Evolutionary conservation across 352 stramenopile genomes (phyloP).

Genomic region (Pythium scleroteichum): DNA sequence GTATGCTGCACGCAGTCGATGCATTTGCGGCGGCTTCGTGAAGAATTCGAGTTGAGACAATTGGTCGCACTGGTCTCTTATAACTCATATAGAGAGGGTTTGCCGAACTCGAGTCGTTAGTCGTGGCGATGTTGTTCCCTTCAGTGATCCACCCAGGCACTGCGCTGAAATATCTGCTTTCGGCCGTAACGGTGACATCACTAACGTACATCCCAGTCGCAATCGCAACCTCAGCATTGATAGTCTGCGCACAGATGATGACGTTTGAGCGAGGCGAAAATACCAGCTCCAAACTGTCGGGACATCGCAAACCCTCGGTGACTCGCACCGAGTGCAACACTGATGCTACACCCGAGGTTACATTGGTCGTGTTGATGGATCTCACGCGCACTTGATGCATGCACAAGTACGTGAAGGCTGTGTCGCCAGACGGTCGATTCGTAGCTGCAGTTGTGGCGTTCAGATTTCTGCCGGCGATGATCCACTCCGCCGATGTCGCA

Average conservation of each 20-base stretch:
- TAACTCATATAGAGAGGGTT: conserved; percentile 5
- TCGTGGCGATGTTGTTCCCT: background rate
- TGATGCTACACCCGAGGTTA: background rate
- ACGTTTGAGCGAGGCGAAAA: conserved; percentile 1
- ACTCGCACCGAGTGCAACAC: conserved; percentile 20
- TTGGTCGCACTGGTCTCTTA: conserved; percentile 20
- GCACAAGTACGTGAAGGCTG: conserved; percentile 13
- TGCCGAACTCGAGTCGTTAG: background rate
- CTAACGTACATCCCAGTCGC: conserved; percentile 18
- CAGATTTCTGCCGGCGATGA: conserved; percentile 20
- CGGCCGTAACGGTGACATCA: conserved; percentile 1
- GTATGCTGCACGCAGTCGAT: background rate
- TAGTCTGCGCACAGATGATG: conserved; percentile 5
- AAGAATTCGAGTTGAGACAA: background rate
- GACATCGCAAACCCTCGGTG: background rate
- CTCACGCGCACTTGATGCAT: conserved; percentile 10
- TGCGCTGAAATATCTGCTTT: background rate
- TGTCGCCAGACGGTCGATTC: background rate
- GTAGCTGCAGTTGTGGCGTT: conserved; percentile 4
- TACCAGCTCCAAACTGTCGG: background rate
- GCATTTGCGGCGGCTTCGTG: background rate
- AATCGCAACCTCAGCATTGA: background rate
- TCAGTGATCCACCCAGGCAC: conserved; percentile 12
- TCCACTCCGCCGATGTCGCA: conserved; percentile 5
- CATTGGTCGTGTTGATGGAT: background rate